Percentiles rank a stretch among this genome's conserved stretches.
These are phyloP conservation scores for Neofusicoccum laricinum DNA, from an alignment of 2,329 filamentous ascomycete genomes.

Conservation along the genomic window DNA sequence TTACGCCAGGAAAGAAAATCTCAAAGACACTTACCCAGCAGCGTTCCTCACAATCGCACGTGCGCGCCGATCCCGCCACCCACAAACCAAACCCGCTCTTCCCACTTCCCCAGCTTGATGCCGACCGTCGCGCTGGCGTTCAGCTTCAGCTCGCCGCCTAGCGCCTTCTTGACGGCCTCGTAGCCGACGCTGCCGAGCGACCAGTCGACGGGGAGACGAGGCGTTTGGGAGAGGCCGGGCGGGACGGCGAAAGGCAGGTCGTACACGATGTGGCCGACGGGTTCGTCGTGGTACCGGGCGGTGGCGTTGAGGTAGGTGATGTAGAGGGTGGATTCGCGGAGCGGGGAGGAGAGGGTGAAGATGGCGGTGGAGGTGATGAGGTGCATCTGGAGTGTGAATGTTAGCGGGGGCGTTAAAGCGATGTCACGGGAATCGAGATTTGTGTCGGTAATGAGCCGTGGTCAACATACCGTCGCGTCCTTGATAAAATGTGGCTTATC, in stretches of 20 bases:
- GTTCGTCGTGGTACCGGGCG: slow-evolving; percentile 78
- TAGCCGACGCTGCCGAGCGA: slow-evolving; percentile 75
- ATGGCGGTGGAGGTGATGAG: slow-evolving; percentile 80
- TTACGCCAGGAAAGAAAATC: too few relatives aligned
- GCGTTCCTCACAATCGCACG: slow-evolving; percentile 38
- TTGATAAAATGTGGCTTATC: slow-evolving; percentile 70
- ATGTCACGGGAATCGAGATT: neutral
- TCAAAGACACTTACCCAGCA: too few relatives aligned
- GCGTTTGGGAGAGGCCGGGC: slow-evolving; percentile 70
- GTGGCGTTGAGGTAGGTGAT: slow-evolving; percentile 80
- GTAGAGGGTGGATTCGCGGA: slow-evolving; percentile 68
- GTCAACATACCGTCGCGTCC: slow-evolving; percentile 61
- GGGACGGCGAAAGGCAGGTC: slow-evolving; percentile 71
- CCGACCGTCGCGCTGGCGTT: slow-evolving; percentile 75
- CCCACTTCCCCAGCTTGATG: slow-evolving; percentile 72
- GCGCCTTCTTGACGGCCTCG: slow-evolving; percentile 72
- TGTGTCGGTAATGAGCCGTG: neutral
- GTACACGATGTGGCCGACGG: slow-evolving; percentile 75
- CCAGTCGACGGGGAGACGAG: slow-evolving; percentile 79
- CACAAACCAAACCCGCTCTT: slow-evolving; percentile 58
- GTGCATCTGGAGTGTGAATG: slow-evolving; percentile 55
- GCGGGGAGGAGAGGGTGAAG: slow-evolving; percentile 78
- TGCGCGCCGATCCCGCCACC: slow-evolving; percentile 47
- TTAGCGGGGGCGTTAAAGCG: too few relatives aligned
- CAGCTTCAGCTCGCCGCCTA: slow-evolving; percentile 76